Evolutionary conservation across 352 stramenopile genomes (phyloP), one percentile per base, ranked within the genome.

Genomic region (Thraustochytrium sp.): DNA sequence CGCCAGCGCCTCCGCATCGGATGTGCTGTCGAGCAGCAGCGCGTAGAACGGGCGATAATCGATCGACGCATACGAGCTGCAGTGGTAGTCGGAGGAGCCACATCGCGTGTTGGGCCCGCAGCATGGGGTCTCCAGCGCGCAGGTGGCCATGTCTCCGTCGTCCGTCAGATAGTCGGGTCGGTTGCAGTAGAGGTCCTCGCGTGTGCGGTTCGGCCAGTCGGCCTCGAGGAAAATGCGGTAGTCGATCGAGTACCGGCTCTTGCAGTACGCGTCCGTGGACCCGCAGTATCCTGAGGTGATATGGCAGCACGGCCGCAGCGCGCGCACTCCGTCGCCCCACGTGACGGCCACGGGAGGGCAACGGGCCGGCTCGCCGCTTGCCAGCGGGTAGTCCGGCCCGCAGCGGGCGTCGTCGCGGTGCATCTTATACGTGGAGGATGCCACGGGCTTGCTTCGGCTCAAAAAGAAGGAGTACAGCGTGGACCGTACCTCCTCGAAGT

Each of bases 391-490:
- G 44, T 65, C 34, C 29, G 68, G 68, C 31, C 68, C 68, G 16
- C 68, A 80, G 16, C 26, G 53, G 21, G 29, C 68, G 51, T 80
- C 68, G 51, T 80, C 68, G 68, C 68, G 68, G n/a, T 80, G 68
- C 68, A 38, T 80, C 40, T 80, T 80, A 42, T 80, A 80, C 37
- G 68, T 38, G 8, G 36, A 72, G 1, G 44, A 46, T 16, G 68
- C 37, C 8, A 80, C 68, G 9, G 68, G 68, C 38, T 72, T 61
- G n/a, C 23, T 80, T 18, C 68, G 68, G 8, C 34, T n/a, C 23
- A 72, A 26, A 26, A 55, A 68, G 31, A 80, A 46, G 8, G 11
- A 13, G 38, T 80, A 80, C 2, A 63, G 40, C 13, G 44, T 80
- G 13, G 42, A 63, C 11, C 68, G 68, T 8, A 80, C 16, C n/a